Conservation (phyloP, 78 protist genomes). For the slime mould (Dictyostelium discoideum) region dicty_2.7 NC_007091.3:1806001-1806500, state of each 20-base stretch:
- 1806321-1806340: slow-evolving; percentile 53
- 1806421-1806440: not conserved
- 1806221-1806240: slow-evolving; percentile 3
- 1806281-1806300: slow-evolving; percentile 4
- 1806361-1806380: slow-evolving; percentile 61
- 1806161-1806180: slow-evolving; percentile 3
- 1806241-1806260: not conserved
- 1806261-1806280: not conserved
- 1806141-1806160: slow-evolving; percentile 36
- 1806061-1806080: slow-evolving; percentile 30
- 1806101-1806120: slow-evolving; percentile 25
- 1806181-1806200: slow-evolving; percentile 27
- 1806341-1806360: slow-evolving; percentile 44
- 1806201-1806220: slow-evolving; percentile 56
- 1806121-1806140: slow-evolving; percentile 39
- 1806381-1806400: slow-evolving; percentile 59
- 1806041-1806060: slow-evolving; percentile 9
- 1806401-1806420: slow-evolving; percentile 36
- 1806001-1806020: slow-evolving; percentile 31
- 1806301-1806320: slow-evolving; percentile 15
- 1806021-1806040: slow-evolving; percentile 26
- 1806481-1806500: slow-evolving; percentile 47
- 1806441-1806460: slow-evolving; percentile 32
- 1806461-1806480: slow-evolving; percentile 59
- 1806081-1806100: slow-evolving; percentile 21